A percentile compares a stretch with the other conserved stretches of the same genome.
phyloP scores from a whole-genome alignment of 768 basidiomycete genomes.

The Gymnopilus junonius region DNA sequence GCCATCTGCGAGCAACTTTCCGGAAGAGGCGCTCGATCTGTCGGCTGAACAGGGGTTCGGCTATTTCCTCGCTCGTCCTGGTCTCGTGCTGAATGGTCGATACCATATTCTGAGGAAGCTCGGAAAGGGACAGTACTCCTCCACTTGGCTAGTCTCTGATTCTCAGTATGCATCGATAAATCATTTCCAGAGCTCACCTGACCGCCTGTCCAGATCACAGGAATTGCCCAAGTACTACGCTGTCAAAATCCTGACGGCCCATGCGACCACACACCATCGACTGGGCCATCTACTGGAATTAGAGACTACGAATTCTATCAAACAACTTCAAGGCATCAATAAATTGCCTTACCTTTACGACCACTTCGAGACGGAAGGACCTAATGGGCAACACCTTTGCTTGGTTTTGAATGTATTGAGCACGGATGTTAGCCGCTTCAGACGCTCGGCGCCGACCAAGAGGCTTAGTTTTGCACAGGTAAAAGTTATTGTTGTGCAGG shows the following conservation, averaged over 20 bases:
- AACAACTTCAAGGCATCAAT: background rate
- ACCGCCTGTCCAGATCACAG: background rate
- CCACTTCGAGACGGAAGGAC: background rate
- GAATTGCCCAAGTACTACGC: background rate
- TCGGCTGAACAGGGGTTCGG: background rate
- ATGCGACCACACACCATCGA: background rate
- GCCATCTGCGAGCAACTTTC: background rate
- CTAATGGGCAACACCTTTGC: background rate
- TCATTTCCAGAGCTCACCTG: background rate
- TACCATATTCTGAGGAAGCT: background rate
- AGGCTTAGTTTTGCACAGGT: background rate
- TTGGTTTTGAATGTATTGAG: background rate
- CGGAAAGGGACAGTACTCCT: background rate
- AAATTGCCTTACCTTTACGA: background rate
- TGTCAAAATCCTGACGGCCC: background rate
- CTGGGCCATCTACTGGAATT: background rate
- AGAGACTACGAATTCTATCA: background rate
- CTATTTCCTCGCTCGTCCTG: background rate
- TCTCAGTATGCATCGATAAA: background rate
- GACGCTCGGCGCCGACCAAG: background rate
- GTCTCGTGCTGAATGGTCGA: background rate
- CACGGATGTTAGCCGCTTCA: background rate
- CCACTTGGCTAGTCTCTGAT: background rate
- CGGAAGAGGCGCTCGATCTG: background rate
- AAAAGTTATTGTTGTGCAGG: background rate